Base-by-base conservation (phyloP, 2,329 filamentous ascomycete species). In the Talaromyces verruculosus region DNA sequence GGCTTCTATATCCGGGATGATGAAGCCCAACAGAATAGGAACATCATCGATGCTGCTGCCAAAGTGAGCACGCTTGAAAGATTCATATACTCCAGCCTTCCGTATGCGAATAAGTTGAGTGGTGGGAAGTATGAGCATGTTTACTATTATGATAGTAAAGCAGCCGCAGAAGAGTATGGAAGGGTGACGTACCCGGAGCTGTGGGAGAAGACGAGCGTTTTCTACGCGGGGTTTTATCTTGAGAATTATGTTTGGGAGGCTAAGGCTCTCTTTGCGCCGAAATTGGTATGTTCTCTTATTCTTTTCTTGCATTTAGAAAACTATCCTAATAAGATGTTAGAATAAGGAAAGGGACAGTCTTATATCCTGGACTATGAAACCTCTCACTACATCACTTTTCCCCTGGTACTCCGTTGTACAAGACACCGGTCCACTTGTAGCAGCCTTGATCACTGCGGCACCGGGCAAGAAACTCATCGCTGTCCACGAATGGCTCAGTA, bases 11-110 rank as follows among this genome's bases (percentile, higher is more conserved):
- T 41, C 5, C 13, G 41, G 5, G 43, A 61, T 2, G 7, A 35
- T 10, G 59, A 61, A 61, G 33, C 28, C 5, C 43, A 61, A 45
- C 59, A 49, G 59, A 83, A 84, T 0, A 81, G 77, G 67, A 86
- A 86, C 66, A 83, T 87, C 47, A 82, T 79, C 3, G 82, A 85
- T 66, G 84, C 84, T 0, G 84, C 83, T 0, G 80, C 81, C 1
- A 74, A 6, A n/a, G 35, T 63, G 11, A 15, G 15, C 17, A 73
- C 74, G 0, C 75, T 85, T 1, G 80, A 81, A 30, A 70, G 82
- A 0, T 82, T 84, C 66, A 70, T 84, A 2, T 81, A 77, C 2
- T 85, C 82, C 25, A 83, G 82, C 0, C 68, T 85, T 67, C 83
- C 82, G 67, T 75, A 83, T 65, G 82, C 82, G 0, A 71, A 68